A percentile compares a stretch with the other conserved stretches of the same genome.
Conservation (phyloP, 78 protist species). For the Protostelium mycophagum region DNA sequence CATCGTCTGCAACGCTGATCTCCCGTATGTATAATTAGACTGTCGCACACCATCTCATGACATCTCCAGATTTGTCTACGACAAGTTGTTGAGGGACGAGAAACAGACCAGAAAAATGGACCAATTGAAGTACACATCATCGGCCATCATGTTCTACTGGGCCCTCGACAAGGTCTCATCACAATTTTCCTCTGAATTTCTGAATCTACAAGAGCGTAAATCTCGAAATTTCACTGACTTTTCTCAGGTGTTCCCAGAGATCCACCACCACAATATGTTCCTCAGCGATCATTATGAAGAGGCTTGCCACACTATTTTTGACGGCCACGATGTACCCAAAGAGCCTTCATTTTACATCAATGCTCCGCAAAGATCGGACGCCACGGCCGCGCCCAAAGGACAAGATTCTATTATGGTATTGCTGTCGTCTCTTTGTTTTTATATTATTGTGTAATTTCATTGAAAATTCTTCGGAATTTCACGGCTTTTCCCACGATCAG, state of each 20-base stretch:
- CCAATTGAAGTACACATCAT: slow-evolving; percentile 3
- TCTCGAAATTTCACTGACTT: too few species aligned
- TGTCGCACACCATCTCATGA: neutral
- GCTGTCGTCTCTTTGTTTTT: too few species aligned
- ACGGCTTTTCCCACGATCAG: neutral
- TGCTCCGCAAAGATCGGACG: slow-evolving; percentile 4
- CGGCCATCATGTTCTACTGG: slow-evolving; percentile 13
- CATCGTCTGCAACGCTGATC: slow-evolving; percentile 15
- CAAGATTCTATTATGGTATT: slow-evolving; percentile 12
- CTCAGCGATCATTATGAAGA: slow-evolving; percentile 6
- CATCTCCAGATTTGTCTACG: neutral
- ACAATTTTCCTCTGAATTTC: neutral
- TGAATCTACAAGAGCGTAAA: neutral
- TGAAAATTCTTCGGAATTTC: too few species aligned
- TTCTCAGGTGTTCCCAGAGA: neutral
- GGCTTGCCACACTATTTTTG: neutral
- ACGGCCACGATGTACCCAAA: slow-evolving; percentile 4
- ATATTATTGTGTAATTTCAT: too few species aligned
- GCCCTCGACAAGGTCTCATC: neutral
- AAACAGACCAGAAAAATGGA: neutral
- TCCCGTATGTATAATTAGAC: slow-evolving; percentile 6
- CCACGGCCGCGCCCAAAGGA: slow-evolving; percentile 11
- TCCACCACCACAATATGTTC: slow-evolving; percentile 12
- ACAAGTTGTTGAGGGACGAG: neutral
- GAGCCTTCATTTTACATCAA: slow-evolving; percentile 27